Evolutionary conservation across 2,329 filamentous ascomycete species (phyloP).

Genomic region (Fusarium ambrosium): DNA sequence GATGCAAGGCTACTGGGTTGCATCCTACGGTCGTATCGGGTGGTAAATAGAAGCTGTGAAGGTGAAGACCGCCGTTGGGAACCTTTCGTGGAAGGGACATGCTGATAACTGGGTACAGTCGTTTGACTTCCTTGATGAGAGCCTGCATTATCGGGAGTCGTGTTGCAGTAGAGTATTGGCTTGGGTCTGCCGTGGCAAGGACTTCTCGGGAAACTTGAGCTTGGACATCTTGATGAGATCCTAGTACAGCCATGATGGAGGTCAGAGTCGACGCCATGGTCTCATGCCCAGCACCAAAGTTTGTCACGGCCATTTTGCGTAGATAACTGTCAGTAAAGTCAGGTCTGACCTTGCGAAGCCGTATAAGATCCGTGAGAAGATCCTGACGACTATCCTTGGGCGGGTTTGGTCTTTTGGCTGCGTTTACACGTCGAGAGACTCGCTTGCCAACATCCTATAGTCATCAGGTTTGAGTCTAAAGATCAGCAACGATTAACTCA

Average conservation of each 20-base stretch:
- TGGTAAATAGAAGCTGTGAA: constrained; percentile 59
- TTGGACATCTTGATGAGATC: constrained; percentile 53
- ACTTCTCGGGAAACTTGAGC: constrained; percentile 52
- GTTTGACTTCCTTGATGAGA: constrained; percentile 64
- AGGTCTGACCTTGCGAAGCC: constrained; percentile 59
- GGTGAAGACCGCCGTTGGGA: constrained; percentile 51
- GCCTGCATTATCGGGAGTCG: constrained; percentile 57
- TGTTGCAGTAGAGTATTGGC: constrained; percentile 40
- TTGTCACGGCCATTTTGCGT: constrained; percentile 66
- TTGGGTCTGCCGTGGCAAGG: constrained; percentile 18
- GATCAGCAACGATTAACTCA: constrained; percentile 39
- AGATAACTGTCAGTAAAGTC: constrained; percentile 63
- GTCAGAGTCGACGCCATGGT: constrained; percentile 67
- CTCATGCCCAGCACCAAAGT: constrained; percentile 69
- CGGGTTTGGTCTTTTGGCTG: constrained; percentile 45
- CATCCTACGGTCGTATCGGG: constrained; percentile 64
- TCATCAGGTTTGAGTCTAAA: neutral
- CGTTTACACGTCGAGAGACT: constrained; percentile 53
- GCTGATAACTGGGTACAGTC: constrained; percentile 64
- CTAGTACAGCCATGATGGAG: constrained; percentile 62
- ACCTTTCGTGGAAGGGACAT: constrained; percentile 65
- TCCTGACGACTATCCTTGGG: constrained; percentile 54
- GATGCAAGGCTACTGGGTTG: constrained; percentile 64
- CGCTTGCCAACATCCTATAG: constrained; percentile 52
- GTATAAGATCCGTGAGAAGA: constrained; percentile 62